These are phyloP conservation scores for Leishmania gerbilli DNA, from an alignment of 208 protist species.

Conservation along the genomic window DNA sequence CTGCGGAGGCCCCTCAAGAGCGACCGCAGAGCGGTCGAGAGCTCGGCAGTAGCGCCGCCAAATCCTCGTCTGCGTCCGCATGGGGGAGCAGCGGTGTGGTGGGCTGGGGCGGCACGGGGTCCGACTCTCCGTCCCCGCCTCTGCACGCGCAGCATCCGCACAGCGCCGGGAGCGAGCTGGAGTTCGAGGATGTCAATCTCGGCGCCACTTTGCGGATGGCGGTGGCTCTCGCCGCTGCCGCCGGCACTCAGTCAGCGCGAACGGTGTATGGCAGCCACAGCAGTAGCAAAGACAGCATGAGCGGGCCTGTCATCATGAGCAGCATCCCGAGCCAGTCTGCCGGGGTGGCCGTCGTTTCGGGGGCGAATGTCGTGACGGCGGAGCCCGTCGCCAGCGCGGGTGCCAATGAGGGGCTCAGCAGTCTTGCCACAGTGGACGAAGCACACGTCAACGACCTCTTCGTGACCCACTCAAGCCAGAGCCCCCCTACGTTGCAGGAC, in stretches of 20 bases:
- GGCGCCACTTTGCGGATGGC: slow-evolving; percentile 28
- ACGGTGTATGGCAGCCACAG: background rate
- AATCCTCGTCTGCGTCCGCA: background rate
- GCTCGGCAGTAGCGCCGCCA: background rate
- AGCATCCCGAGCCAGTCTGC: background rate
- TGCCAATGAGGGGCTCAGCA: background rate
- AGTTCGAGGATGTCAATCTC: slow-evolving; percentile 23
- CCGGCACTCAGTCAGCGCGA: slow-evolving; percentile 2
- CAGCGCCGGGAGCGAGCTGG: background rate
- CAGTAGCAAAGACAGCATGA: background rate
- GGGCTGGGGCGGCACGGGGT: background rate
- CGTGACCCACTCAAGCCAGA: background rate
- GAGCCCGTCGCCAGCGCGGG: background rate
- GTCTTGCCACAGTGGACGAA: background rate
- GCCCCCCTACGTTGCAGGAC: background rate
- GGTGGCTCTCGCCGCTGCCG: slow-evolving; percentile 26
- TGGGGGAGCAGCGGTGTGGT: background rate
- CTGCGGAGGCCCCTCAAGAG: background rate
- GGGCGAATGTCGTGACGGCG: background rate
- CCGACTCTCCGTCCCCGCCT: background rate
- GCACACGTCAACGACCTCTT: background rate
- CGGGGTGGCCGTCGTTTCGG: background rate
- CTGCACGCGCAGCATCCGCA: background rate
- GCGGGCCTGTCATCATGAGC: slow-evolving; percentile 7
- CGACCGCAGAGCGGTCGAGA: background rate